Base-by-base conservation (phyloP, 1,139 yeast genomes). In the Entelexis paramagnoliae region DNA sequence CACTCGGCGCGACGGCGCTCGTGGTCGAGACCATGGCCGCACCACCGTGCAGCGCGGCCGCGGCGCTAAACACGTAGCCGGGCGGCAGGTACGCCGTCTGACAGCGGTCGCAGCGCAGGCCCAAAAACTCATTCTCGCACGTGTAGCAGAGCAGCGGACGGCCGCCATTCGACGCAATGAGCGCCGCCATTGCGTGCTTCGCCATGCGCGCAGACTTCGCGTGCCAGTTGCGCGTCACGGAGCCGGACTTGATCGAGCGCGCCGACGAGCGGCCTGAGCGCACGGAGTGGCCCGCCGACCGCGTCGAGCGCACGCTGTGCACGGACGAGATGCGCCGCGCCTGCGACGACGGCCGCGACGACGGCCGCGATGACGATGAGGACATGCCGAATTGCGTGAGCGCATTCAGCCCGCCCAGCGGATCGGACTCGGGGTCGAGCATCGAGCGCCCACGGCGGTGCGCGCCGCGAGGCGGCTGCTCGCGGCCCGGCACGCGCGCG, bases 81-180 rank as follows among this genome's bases (percentile, higher is more conserved):
- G 45, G 56, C 19, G 54, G 58, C 26, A 47, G 20, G 56, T 60
- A 56, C 14, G 56, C 49, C 16, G 60, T 60, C 38, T 58, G 58
- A 48, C 63, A 58, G 35, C 50, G 17, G 11, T 26, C 32, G 45
- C 60, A 58, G 17, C 50, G 50, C 16, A 50, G 41, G 29, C 55
- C 56, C 34, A 20, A 24, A 34, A 59, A 50, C 19, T 48, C 48
- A 42, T 49, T 35, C 50, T 58, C 52, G 46, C 63, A 66, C 76
- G 83, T 46, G 80, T 68, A 63, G 83, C 85, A 51, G 79, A 19
- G 13, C 30, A 56, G 46, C 59, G 32, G 79, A 19, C 43, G 20
- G 26, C 48, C 50, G 11, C 51, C 26, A 13, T 43, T 42, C 10
- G 49, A 48, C 3, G 55, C 51, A 11, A 51, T 36, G 30, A 42